phyloP scores from a whole-genome alignment of 345 rosid species.

The Stellera chamaejasme region DNA sequence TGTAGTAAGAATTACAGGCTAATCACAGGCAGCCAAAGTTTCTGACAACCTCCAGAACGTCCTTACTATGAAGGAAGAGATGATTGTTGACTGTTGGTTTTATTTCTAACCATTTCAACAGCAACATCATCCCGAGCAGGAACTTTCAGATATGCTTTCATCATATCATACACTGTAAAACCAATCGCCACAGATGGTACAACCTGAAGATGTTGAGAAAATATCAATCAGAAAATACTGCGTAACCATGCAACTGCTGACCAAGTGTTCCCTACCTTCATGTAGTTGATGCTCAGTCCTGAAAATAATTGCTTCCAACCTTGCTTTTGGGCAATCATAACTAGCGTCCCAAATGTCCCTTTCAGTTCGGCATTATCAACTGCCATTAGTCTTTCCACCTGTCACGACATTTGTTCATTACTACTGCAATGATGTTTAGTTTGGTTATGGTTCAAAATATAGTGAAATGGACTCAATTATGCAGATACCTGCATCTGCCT shows the following conservation, averaged over 20 bases:
- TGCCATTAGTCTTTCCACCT: slow-evolving; percentile 63
- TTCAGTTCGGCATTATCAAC: slow-evolving; percentile 40
- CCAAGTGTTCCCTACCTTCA: slow-evolving; percentile 41
- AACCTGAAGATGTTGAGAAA: slow-evolving; percentile 33
- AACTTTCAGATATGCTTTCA: slow-evolving; percentile 73
- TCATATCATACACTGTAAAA: slow-evolving; percentile 80
- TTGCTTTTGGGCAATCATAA: slow-evolving; percentile 52
- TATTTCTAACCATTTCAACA: slow-evolving; percentile 40
- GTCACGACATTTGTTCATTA: slow-evolving; percentile 7
- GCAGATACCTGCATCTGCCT: slow-evolving; percentile 88
- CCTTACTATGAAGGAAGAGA: slow-evolving; percentile 34
- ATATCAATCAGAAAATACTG: background rate
- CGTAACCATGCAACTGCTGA: background rate
- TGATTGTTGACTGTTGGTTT: slow-evolving; percentile 38
- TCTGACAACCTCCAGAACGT: background rate
- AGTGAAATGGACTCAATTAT: slow-evolving; percentile 5
- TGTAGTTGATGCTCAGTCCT: slow-evolving; percentile 84
- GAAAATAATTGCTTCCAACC: slow-evolving; percentile 99
- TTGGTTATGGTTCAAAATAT: background rate
- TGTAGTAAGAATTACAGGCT: slow-evolving; percentile 10
- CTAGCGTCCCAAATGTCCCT: slow-evolving; percentile 67
- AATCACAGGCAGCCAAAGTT: slow-evolving; percentile 2
- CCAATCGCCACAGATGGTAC: slow-evolving; percentile 95
- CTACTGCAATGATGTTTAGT: background rate
- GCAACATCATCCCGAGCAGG: slow-evolving; percentile 67